Base-by-base conservation (phyloP, 108 stramenopile genomes). In the Parmales sp. region DNA sequence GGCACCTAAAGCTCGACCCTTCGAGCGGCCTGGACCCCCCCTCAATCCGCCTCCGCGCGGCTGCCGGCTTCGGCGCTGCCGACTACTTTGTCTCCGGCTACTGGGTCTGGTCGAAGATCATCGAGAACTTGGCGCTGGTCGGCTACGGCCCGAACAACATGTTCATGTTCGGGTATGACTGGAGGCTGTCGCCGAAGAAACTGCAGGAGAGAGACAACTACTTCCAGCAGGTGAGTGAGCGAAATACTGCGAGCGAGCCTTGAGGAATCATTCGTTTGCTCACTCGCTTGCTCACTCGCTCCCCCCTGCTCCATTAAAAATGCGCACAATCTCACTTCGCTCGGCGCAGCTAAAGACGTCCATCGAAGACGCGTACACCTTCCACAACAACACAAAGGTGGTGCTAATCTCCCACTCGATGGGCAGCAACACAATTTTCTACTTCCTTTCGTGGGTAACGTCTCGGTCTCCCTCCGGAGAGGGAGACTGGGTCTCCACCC, bases 151-250 rank as follows among this genome's bases (percentile, higher is more conserved):
- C 78, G 41, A 69, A 66, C 26, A 78, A 64, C 0, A 90, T 94
- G 89, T 65, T 76, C 45, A 81, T 94, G 86, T 81, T 84, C 81
- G 51, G 82, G 20, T 94, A 94, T 66, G 93, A 94, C 76, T 94
- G 93, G 93, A 69, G 93, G 51, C 69, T 94, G 18, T 76, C 82
- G 4, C 88, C 77, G 50, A 73, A 82, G 22, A 73, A 80, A 44
- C 71, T 94, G 70, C 90, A 94, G 74, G 69, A 80, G 26, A 76
- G 93, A 13, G 93, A 94, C 76, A 80, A 82, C 18, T 94, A 90
- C 69, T 76, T 94, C 37, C 88, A 88, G 9, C 83, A 86, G 68
- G 66, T 93, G n/a, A n/a, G n/a, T n/a, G n/a, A n/a, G n/a, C n/a
- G n/a, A n/a, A n/a, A n/a, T n/a, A n/a, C n/a, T n/a, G 39, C 86